Evolutionary conservation across 306 rosid species (phyloP), one percentile per base, ranked within the genome.

Genomic region (Cucurbita moschata): DNA sequence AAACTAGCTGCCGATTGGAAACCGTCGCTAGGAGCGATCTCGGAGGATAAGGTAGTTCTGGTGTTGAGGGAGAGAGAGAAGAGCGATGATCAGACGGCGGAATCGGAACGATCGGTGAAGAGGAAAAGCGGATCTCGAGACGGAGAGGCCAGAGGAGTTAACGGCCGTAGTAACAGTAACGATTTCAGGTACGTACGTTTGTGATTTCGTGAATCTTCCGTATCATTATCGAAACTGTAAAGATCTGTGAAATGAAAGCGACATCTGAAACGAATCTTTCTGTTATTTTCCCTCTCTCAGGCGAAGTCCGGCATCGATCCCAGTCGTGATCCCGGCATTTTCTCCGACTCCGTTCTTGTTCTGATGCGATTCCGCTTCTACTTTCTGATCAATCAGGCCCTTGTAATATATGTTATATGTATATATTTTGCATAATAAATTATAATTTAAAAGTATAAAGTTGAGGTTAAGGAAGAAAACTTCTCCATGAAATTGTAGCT

Each of bases 291-390:
- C 7, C 21, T 14, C 44, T 47, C 52, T 5, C 30, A 74, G 77
- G 70, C 70, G 30, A 74, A 60, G 44, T 59, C 70, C 69, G 18
- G 44, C 40, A 2, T 43, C 73, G 4, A 49, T 69, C 8, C 77
- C 77, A 23, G 52, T 58, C 11, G 70, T 74, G 23, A 74, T 74
- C 15, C 77, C 77, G 46, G 77, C 77, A 1, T 74, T 74, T 58
- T 74, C 70, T 42, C 77, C 77, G 43, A 43, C 77, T 56, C 77
- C 77, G 11, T 74, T 74, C 68, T 59, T 74, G 44, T 74, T 74
- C 44, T 74, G 68, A 44, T 26, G n/a, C 47, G 8, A 66, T 69
- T 47, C 13, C 1, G 8, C 53, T 23, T 67, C 53, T 5, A 10
- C 26, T 19, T 18, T 44, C 54, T 38, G 10, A 44, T 43, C 56